Evolutionary conservation across 805 yeast species (phyloP), one percentile per base, ranked within the genome.

Genomic region (Candida suzukii): DNA sequence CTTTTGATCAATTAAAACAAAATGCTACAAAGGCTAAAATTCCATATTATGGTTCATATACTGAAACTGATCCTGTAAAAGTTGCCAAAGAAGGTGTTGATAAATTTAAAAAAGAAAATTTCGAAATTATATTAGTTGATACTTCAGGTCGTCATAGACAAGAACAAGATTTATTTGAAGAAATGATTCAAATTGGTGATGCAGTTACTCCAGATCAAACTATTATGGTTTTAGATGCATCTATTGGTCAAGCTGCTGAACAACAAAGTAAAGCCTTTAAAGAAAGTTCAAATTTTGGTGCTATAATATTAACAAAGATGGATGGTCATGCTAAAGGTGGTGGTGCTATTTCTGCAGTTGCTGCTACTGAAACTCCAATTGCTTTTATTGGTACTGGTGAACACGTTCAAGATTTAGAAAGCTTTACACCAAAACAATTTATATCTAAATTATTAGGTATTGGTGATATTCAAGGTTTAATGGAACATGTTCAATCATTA

Each of bases 281-380:
- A 63, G 96, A 90, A 40, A 78, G 90, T 26, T 72, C 96, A 4
- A 81, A 91, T 57, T 93, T 93, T 57, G 99, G 99, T 53, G 88
- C 97, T 21, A 91, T 91, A 48, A 83, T 91, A 45, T 73, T 91
- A 57, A 91, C 99, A 19, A 91, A 91, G 62, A 80, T 91, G 95
- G 99, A 91, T 64, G 98, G 98, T 40, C 97, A 93, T 56, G 99
- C 98, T 30, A 91, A 85, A 66, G 99, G 99, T 61, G 99, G 99
- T 67, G 99, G 99, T 71, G 99, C 99, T 25, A 90, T 91, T 41
- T 88, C 96, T 31, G 99, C 99, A 0, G 97, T 91, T 41, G 99
- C 99, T 2, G 93, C 96, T 2, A 91, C 98, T 2, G 74, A 85
- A 41, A 93, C 98, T 0, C 99, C 99, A 8, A 83, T 91, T 51